Percentiles rank a stretch among this genome's conserved stretches.
Evolutionary conservation across 2,329 filamentous ascomycete genomes (phyloP).

Genomic region (Hymenoscyphus salicellus): DNA sequence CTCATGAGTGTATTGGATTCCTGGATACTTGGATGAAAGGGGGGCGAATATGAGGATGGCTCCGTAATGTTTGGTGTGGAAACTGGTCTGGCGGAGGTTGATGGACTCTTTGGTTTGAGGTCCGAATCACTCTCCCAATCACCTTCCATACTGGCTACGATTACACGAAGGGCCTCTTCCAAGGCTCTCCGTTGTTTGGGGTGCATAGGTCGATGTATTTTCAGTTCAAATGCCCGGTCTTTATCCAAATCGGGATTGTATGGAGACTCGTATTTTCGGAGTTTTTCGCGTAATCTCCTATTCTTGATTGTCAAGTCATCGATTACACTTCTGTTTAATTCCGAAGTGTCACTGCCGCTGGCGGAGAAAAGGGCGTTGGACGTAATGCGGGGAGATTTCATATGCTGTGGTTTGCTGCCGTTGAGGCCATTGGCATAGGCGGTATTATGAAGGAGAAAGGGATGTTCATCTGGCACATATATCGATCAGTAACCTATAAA

Average conservation of each 20-base stretch:
- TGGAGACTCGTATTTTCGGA: slow-evolving; percentile 68
- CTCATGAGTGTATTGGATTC: background rate
- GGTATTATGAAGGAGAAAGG: slow-evolving; percentile 26
- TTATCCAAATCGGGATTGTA: slow-evolving; percentile 65
- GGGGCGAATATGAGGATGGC: slow-evolving; percentile 36
- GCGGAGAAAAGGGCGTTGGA: background rate
- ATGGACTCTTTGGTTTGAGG: slow-evolving; percentile 15
- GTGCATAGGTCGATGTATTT: slow-evolving; percentile 66
- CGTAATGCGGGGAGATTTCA: background rate
- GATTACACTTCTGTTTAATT: slow-evolving; percentile 78
- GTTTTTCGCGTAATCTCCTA: slow-evolving; percentile 69
- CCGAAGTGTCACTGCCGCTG: slow-evolving; percentile 42
- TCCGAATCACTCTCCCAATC: slow-evolving; percentile 42
- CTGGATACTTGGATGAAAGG: slow-evolving; percentile 49
- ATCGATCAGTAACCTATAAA: slow-evolving; percentile 6
- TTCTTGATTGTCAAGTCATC: slow-evolving; percentile 85
- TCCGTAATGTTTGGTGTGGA: background rate
- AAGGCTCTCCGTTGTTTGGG: slow-evolving; percentile 72
- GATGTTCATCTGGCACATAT: slow-evolving; percentile 26
- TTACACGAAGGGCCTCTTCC: slow-evolving; percentile 69
- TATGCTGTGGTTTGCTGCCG: background rate
- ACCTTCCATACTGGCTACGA: slow-evolving; percentile 61
- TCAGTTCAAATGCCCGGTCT: slow-evolving; percentile 80
- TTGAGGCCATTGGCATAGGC: background rate
- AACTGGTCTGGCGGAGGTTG: slow-evolving; percentile 14